Base-by-base conservation (phyloP, 495 filamentous ascomycete species). In the Friedmanniomyces simplex region DNA sequence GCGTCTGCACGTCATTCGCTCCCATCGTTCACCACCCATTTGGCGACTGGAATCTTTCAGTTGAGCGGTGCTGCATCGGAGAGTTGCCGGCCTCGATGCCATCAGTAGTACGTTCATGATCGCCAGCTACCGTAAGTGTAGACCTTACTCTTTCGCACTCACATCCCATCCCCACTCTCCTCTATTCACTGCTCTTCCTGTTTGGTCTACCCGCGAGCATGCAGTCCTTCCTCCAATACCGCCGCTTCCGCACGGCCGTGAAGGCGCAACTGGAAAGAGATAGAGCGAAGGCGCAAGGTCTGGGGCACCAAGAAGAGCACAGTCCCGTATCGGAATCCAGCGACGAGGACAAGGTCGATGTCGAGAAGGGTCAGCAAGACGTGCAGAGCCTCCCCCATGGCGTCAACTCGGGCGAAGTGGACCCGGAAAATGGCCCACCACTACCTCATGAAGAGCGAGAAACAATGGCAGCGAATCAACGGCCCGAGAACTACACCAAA, bases 191-290 rank as follows among this genome's bases (percentile, higher is more conserved):
- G 4, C 39, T 6, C 39, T 13, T 43, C 14, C 39, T 5, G 2
- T 13, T 43, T 16, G 14, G 13, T 13, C 4, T 43, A 5, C 39
- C 3, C 20, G 46, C 20, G 14, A 58, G 20, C 13, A 68, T 68
- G 66, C 66, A 66, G 52, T 68, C 66, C 3, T 54, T 66, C 34
- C 36, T 62, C 8, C 73, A 76, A 55, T 75, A 74, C 60, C 70
- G 71, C 24, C 67, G 72, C 30, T 69, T 76, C 42, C 52, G 68
- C 28, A 62, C 65, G 46, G 65, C 68, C n/a, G 68, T 72, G 14
- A 52, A 66, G 14, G 59, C 54, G 37, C 71, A 74, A 50, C 41
- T 68, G 13, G 66, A 61, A 20, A 55, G 57, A 45, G 62, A 64
- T 25, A 50, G 51, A 47, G 56, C n/a, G 8, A 58, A 59, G 25